Percentiles rank a stretch among this genome's conserved stretches.
phyloP scores from a whole-genome alignment of 441 rosid genomes.

The Adansonia madagascariensis region DNA sequence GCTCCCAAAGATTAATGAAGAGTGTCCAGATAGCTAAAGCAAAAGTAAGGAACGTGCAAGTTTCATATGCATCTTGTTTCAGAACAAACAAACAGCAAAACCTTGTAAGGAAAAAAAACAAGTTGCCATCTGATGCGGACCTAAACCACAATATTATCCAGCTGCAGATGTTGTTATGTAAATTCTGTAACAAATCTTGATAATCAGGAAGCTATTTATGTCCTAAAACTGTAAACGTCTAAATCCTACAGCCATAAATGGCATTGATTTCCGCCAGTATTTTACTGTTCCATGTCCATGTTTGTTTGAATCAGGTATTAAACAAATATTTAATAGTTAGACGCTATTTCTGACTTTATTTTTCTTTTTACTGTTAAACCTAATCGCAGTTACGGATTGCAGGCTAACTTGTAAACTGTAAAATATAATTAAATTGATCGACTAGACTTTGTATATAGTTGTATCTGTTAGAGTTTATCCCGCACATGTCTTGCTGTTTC shows the following conservation, averaged over 20 bases:
- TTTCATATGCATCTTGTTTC: neutral
- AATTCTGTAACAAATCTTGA: neutral
- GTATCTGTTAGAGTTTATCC: too few relatives aligned
- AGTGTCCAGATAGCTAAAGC: neutral
- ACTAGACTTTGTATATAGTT: too few relatives aligned
- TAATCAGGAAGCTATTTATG: neutral
- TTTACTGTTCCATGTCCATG: neutral
- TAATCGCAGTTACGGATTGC: too few relatives aligned
- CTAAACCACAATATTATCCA: neutral
- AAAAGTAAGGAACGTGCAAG: neutral
- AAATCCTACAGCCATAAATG: too few relatives aligned
- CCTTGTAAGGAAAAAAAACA: neutral
- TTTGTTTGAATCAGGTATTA: neutral
- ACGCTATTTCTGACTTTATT: too few relatives aligned
- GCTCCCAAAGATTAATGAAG: neutral
- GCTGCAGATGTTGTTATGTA: neutral
- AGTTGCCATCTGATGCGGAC: too few relatives aligned
- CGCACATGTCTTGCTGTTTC: too few relatives aligned
- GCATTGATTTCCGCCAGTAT: neutral
- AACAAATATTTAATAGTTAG: too few relatives aligned
- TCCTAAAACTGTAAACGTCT: too few relatives aligned
- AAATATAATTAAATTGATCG: too few relatives aligned
- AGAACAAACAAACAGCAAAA: neutral
- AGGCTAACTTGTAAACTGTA: too few relatives aligned
- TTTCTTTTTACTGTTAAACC: too few relatives aligned